These are phyloP conservation scores for Malassezia pachydermatis DNA, from an alignment of 1,284 basidiomycete genomes.

Conservation along the genomic window DNA sequence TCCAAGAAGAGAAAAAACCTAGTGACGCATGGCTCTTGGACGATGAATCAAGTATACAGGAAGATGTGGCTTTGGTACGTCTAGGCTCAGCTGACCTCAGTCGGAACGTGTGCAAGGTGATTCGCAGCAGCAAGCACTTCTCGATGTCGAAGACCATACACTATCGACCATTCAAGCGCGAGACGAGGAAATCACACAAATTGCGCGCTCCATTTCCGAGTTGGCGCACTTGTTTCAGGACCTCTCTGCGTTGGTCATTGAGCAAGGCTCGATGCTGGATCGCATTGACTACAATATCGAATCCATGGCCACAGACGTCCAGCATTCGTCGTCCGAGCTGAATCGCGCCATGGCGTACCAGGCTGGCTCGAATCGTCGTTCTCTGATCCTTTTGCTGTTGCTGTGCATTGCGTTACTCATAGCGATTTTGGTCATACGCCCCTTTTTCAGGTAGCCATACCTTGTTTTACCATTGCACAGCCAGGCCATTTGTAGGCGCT, in stretches of 20 bases:
- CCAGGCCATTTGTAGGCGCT: constrained; percentile 9
- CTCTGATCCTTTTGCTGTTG: constrained; percentile 81
- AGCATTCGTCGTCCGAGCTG: constrained; percentile 75
- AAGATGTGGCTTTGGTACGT: constrained; percentile 41
- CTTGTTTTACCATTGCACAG: constrained; percentile 15
- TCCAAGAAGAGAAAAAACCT: constrained; percentile 30
- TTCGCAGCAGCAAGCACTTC: not conserved
- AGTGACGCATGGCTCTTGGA: constrained; percentile 19
- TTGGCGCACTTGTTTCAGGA: constrained; percentile 95
- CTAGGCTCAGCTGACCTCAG: not conserved
- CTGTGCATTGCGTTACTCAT: constrained; percentile 78
- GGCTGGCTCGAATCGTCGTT: constrained; percentile 76
- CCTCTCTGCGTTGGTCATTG: constrained; percentile 80
- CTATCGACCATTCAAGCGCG: constrained; percentile 33
- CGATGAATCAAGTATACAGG: constrained; percentile 29
- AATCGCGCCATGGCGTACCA: constrained; percentile 76
- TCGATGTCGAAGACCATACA: constrained; percentile 1
- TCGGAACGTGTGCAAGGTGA: not conserved
- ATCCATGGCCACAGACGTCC: constrained; percentile 68
- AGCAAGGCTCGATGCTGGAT: constrained; percentile 93
- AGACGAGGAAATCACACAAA: constrained; percentile 70
- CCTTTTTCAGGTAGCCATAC: constrained; percentile 42
- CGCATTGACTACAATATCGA: constrained; percentile 97
- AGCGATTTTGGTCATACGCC: constrained; percentile 70
- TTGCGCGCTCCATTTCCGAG: constrained; percentile 79